Percentiles rank a stretch among this genome's conserved stretches.
These are phyloP conservation scores for Macrolepiota fuliginosa DNA, from an alignment of 768 basidiomycete genomes.

Conservation along the genomic window DNA sequence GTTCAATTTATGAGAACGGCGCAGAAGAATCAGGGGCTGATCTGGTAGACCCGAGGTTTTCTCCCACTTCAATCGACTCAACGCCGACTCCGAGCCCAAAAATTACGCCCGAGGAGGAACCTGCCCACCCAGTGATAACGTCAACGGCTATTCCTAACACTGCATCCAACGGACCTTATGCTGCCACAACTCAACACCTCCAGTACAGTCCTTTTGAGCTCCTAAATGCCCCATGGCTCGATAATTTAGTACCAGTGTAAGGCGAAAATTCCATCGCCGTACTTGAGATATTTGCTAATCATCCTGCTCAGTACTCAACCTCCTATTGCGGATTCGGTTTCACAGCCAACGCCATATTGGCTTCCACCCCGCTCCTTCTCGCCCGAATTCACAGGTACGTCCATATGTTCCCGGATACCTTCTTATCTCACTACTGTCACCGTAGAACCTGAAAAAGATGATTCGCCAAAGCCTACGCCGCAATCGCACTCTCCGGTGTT, in stretches of 20 bases:
- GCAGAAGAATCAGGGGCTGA: not conserved
- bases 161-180: not conserved
- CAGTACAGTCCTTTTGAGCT: not conserved
- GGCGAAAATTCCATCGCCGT: not conserved
- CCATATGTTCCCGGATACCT: not conserved
- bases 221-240: not conserved
- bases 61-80: constrained; percentile 11
- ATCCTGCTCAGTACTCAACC: not conserved
- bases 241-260: not conserved
- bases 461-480: not conserved
- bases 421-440: not conserved
- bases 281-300: not conserved
- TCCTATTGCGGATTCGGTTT: not conserved
- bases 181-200: not conserved
- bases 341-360: not conserved
- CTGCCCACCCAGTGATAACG: not conserved
- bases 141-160: not conserved
- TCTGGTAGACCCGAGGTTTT: not conserved
- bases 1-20: not conserved
- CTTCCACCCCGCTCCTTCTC: not conserved
- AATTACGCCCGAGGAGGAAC: not conserved
- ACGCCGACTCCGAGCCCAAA: constrained; percentile 8
- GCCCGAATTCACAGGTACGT: not conserved
- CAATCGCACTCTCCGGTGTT: not conserved
- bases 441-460: not conserved